These are phyloP conservation scores for Nicotiana undulata DNA, from an alignment of 257 asterid species.

Conservation along the genomic window DNA sequence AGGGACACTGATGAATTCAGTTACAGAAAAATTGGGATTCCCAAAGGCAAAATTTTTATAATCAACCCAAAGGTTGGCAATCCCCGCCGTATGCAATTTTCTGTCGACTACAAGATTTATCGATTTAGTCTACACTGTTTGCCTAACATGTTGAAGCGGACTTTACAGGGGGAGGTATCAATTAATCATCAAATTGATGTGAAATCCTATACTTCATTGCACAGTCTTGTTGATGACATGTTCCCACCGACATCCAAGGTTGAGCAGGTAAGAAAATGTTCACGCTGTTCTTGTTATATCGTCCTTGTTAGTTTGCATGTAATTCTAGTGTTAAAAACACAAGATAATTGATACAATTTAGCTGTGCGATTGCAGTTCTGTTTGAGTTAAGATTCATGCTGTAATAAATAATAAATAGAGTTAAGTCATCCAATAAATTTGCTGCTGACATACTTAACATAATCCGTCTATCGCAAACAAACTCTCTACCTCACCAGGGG, in stretches of 20 bases:
- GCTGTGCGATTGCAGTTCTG: not conserved
- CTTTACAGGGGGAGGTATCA: slow-evolving; percentile 91
- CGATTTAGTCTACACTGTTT: not conserved
- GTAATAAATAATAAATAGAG: not conserved
- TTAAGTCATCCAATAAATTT: not conserved
- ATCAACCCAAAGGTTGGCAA: slow-evolving; percentile 84
- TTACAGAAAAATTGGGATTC: slow-evolving; percentile 94
- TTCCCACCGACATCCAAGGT: slow-evolving; percentile 88
- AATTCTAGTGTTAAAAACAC: not conserved
- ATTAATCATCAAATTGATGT: slow-evolving; percentile 75
- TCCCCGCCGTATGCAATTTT: not conserved
- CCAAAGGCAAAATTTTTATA: slow-evolving; percentile 94
- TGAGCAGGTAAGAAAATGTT: slow-evolving; percentile 62
- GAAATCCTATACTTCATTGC: slow-evolving; percentile 90
- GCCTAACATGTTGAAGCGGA: not conserved
- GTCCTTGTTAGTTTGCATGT: not conserved
- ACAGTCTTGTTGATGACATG: slow-evolving; percentile 89
- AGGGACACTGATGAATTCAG: slow-evolving; percentile 98
- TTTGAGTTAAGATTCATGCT: not conserved
- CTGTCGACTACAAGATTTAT: not conserved
- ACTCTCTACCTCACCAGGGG: too few relatives aligned
- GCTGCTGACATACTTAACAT: not conserved
- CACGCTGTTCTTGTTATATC: not conserved
- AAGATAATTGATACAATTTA: not conserved
- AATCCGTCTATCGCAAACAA: too few relatives aligned